phyloP scores from a whole-genome alignment of 495 filamentous ascomycete species.

The Talaromyces proteolyticus region DNA sequence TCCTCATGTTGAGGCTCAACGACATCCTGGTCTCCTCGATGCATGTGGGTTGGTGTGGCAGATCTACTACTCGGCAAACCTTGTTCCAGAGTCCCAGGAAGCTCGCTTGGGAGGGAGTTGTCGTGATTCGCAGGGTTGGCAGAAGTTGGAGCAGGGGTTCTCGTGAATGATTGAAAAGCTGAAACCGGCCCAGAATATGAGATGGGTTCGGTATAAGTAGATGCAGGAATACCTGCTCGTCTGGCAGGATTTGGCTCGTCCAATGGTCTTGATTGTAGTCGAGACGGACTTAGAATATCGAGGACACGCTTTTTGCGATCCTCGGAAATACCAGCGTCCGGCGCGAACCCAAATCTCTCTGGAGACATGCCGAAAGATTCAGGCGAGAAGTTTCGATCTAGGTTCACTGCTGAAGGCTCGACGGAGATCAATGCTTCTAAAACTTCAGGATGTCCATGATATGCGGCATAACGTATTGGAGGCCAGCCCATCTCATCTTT shows the following conservation, averaged over 20 bases:
- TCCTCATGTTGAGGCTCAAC: background rate
- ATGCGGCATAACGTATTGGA: slow-evolving; percentile 32
- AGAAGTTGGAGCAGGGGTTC: background rate
- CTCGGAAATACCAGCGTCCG: slow-evolving; percentile 16
- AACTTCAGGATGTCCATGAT: slow-evolving; percentile 31
- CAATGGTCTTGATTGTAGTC: background rate
- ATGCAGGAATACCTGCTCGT: background rate
- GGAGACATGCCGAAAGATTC: slow-evolving; percentile 8
- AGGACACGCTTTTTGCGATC: slow-evolving; percentile 15
- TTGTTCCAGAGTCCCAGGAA: slow-evolving; percentile 21
- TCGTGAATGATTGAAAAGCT: background rate
- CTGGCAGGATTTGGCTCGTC: background rate
- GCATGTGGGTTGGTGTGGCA: slow-evolving; percentile 19
- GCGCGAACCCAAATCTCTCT: slow-evolving; percentile 19
- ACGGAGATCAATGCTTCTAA: slow-evolving; percentile 7
- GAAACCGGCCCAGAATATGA: background rate
- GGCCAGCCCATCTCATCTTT: slow-evolving; percentile 35
- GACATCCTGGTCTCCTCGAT: slow-evolving; percentile 1
- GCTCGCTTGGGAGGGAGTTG: slow-evolving; percentile 8
- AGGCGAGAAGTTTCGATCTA: slow-evolving; percentile 1
- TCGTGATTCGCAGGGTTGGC: background rate
- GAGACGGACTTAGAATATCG: background rate
- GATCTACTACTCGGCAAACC: slow-evolving; percentile 18
- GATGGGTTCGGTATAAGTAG: background rate
- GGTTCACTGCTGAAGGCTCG: slow-evolving; percentile 1